Evolutionary conservation across 768 basidiomycete species (phyloP).

Genomic region (Leccinum imitatum): DNA sequence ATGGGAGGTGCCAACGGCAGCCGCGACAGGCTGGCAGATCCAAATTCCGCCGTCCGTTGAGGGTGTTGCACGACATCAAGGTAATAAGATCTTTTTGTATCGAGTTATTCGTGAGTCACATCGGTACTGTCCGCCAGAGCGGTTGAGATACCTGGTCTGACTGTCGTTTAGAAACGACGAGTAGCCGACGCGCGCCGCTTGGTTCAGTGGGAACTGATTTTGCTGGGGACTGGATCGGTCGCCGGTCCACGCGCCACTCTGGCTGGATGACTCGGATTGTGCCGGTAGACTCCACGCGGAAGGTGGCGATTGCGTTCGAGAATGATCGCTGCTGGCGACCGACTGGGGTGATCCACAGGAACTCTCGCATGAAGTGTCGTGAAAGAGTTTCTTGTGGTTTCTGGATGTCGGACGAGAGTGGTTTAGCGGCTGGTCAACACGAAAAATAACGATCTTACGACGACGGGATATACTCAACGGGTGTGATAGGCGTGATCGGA

Average conservation of each 20-base stretch:
- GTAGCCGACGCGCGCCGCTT: conserved; percentile 52
- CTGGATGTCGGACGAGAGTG: conserved; percentile 15
- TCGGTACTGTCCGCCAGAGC: conserved; percentile 10
- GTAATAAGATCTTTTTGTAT: conserved; percentile 58
- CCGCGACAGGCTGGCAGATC: conserved; percentile 68
- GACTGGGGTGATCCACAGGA: conserved; percentile 32
- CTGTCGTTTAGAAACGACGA: conserved; percentile 57
- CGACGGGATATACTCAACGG: conserved; percentile 34
- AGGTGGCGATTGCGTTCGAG: conserved; percentile 48
- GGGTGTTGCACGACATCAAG: conserved; percentile 89
- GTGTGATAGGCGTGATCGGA: conserved; percentile 38
- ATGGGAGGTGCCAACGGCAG: conserved; percentile 83
- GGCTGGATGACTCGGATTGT: conserved; percentile 33
- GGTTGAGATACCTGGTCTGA: conserved; percentile 47
- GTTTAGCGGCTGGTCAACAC: conserved; percentile 13
- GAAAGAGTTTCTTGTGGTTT: conserved; percentile 33
- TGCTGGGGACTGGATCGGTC: conserved; percentile 37
- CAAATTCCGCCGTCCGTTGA: conserved; percentile 78
- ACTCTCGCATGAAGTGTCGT: conserved; percentile 32
- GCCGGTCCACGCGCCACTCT: conserved; percentile 26
- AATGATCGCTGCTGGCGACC: conserved; percentile 43
- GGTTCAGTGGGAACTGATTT: conserved; percentile 37
- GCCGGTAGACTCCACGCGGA: conserved; percentile 41
- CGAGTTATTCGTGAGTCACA: conserved; percentile 19
- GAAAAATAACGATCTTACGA: conserved; percentile 27